phyloP scores from a whole-genome alignment of 2,329 filamentous ascomycete genomes.

The Colletotrichum eremochloae region DNA sequence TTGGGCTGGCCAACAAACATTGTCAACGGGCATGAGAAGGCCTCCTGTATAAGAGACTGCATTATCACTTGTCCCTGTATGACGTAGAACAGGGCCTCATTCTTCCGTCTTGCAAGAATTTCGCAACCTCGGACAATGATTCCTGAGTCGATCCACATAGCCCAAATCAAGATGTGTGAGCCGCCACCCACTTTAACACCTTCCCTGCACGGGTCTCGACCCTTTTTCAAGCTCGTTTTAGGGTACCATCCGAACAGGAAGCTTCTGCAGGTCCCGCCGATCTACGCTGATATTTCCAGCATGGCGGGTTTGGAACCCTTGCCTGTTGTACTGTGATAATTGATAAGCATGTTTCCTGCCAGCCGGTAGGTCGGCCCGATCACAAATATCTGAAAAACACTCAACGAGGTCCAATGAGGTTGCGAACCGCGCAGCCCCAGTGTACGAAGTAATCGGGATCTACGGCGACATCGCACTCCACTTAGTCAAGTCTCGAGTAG shows the following conservation, averaged over 20 bases:
- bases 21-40: not conserved
- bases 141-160: not conserved
- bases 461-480: conserved; percentile 5
- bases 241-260: not conserved
- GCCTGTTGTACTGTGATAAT: not conserved
- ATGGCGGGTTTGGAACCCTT: not conserved
- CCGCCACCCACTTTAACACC: not conserved
- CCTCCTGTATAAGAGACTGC: not conserved
- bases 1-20: not conserved
- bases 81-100: not conserved
- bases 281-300: not conserved
- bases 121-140: not conserved
- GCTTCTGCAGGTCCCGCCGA: conserved; percentile 8
- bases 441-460: not conserved
- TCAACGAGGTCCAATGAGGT: conserved; percentile 1
- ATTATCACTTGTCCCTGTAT: not conserved
- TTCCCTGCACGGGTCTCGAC: not conserved
- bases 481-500: conserved; percentile 3
- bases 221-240: not conserved
- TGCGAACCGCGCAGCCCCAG: conserved; percentile 6
- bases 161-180: not conserved
- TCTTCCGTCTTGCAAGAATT: not conserved
- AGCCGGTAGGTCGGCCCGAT: conserved; percentile 20
- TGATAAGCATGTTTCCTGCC: conserved; percentile 4
- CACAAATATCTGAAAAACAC: not conserved